A percentile compares a stretch with the other conserved stretches of the same genome.
phyloP scores from a whole-genome alignment of 140 eudicot species.

The Senecio squalidus region DNA sequence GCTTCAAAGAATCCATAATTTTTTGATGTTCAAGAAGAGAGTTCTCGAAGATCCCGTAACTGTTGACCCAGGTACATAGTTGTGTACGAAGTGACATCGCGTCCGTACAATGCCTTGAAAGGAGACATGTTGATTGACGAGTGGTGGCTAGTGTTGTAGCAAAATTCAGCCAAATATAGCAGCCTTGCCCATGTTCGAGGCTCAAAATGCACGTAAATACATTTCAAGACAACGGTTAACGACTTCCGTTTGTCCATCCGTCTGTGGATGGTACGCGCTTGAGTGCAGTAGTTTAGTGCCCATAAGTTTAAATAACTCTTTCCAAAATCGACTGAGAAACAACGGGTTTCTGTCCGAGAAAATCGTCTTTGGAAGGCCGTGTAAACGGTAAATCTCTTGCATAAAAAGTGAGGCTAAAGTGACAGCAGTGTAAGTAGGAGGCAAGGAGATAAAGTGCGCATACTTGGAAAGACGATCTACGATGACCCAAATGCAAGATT shows the following conservation, averaged over 20 bases:
- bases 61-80: background rate
- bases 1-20: background rate
- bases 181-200: background rate
- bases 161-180: background rate
- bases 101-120: background rate
- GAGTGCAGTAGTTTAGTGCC: too few relatives aligned
- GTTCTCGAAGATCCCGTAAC: background rate
- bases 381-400: too few relatives aligned
- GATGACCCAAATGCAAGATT: too few relatives aligned
- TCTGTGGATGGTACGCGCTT: too few relatives aligned
- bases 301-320: background rate
- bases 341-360: too few relatives aligned
- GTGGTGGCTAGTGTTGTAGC: slow-evolving; percentile 1
- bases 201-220: background rate
- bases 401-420: too few relatives aligned
- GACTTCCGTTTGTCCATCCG: too few relatives aligned
- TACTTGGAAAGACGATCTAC: background rate
- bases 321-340: too few relatives aligned
- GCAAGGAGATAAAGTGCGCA: background rate
- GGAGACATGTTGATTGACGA: background rate
- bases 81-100: background rate
- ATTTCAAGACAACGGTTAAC: background rate
- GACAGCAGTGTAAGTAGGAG: too few relatives aligned
- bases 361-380: too few relatives aligned
- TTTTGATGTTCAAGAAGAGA: background rate